Evolutionary conservation across 2,329 filamentous ascomycete genomes (phyloP).

Genomic region (Colletotrichum chlorophyti): DNA sequence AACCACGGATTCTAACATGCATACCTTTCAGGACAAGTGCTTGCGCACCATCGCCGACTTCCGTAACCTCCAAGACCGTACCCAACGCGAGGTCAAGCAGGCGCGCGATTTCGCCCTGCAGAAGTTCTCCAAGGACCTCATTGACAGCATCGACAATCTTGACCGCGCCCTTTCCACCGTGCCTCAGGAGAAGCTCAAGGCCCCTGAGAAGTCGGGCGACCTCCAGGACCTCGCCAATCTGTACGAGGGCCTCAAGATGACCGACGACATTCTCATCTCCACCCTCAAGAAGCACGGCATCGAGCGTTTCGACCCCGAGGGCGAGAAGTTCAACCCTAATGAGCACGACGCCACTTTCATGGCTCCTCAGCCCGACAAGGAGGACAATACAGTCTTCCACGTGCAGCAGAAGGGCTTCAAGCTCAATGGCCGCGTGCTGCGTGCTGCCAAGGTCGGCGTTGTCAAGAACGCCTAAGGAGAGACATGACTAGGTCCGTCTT

Average conservation of each 20-base stretch:
- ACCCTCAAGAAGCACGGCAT: slow-evolving; percentile 95
- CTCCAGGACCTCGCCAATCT: slow-evolving; percentile 79
- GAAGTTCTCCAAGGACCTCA: slow-evolving; percentile 91
- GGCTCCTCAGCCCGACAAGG: slow-evolving; percentile 84
- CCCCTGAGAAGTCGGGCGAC: slow-evolving; percentile 53
- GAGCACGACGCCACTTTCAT: slow-evolving; percentile 97
- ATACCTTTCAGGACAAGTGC: slow-evolving; percentile 80
- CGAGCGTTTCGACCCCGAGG: slow-evolving; percentile 83
- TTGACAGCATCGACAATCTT: slow-evolving; percentile 96
- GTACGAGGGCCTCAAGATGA: slow-evolving; percentile 94
- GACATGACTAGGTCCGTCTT: neutral
- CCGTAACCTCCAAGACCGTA: slow-evolving; percentile 96
- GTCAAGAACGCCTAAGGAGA: slow-evolving; percentile 75
- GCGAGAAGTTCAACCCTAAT: slow-evolving; percentile 94
- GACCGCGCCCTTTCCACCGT: slow-evolving; percentile 89
- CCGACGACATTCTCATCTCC: slow-evolving; percentile 83
- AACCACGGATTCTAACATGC: slow-evolving; percentile 9
- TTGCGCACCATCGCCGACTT: slow-evolving; percentile 94
- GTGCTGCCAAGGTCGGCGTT: slow-evolving; percentile 94
- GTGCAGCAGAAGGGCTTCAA: slow-evolving; percentile 96
- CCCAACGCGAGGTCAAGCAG: slow-evolving; percentile 84
- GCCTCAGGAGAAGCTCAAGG: slow-evolving; percentile 72
- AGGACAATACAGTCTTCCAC: slow-evolving; percentile 88
- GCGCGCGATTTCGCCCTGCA: slow-evolving; percentile 95
- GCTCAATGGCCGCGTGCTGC: slow-evolving; percentile 87